Percentiles rank a stretch among this genome's conserved stretches.
These are phyloP conservation scores for Filobasidium wieringae DNA, from an alignment of 768 basidiomycete species.

Conservation along the genomic window DNA sequence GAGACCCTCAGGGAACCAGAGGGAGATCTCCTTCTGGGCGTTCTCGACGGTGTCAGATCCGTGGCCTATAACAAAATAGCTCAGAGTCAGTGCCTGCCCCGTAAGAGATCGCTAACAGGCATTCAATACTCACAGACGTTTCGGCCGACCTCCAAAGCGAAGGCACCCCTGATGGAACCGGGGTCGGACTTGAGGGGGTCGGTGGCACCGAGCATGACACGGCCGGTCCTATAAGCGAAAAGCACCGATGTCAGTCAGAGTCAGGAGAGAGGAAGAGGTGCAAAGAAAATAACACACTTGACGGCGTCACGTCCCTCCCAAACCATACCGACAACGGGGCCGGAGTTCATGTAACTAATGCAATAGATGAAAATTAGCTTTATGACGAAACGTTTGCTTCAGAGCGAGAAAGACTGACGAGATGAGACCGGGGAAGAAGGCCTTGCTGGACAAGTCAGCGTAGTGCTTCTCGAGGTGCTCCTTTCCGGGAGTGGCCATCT, in stretches of 20 bases:
- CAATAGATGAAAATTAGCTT: too few species aligned
- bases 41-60: slow-evolving; percentile 42
- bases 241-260: too few species aligned
- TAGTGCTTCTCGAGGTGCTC: slow-evolving; percentile 95
- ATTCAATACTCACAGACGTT: slow-evolving; percentile 32
- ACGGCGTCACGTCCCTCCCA: slow-evolving; percentile 65
- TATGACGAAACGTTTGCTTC: too few species aligned
- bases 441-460: slow-evolving; percentile 81
- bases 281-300: slow-evolving; percentile 23
- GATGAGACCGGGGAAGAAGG: slow-evolving; percentile 82
- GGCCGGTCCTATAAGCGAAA: slow-evolving; percentile 58
- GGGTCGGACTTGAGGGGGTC: slow-evolving; percentile 84
- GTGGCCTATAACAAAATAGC: slow-evolving; percentile 24
- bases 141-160: slow-evolving; percentile 76
- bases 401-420: too few species aligned
- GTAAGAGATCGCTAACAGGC: not conserved
- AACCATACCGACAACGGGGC: slow-evolving; percentile 76
- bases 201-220: slow-evolving; percentile 88
- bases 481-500: slow-evolving; percentile 64
- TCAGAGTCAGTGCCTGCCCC: not conserved
- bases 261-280: not conserved
- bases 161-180: slow-evolving; percentile 94
- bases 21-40: slow-evolving; percentile 74
- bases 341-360: slow-evolving; percentile 64
- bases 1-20: slow-evolving; percentile 49